A percentile compares a stretch with the other conserved stretches of the same genome.
phyloP scores from a whole-genome alignment of 139 green algal species.

The Auxenochlorella pyrenoidosa region DNA sequence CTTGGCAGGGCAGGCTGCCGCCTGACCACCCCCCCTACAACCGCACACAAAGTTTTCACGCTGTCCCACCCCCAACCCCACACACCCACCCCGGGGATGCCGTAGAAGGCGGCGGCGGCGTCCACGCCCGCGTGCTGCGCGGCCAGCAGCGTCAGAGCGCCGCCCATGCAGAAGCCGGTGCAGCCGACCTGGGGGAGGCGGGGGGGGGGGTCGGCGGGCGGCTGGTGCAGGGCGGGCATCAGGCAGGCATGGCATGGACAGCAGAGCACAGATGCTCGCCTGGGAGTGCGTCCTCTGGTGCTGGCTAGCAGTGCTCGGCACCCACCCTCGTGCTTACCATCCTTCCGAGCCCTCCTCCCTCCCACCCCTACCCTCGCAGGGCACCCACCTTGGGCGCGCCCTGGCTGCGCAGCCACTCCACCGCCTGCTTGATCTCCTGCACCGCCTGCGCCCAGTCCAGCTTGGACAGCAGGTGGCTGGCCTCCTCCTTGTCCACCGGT shows the following conservation, averaged over 20 bases:
- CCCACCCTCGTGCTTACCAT: too few species aligned
- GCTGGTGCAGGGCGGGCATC: background rate
- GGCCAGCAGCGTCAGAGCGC: slow-evolving; percentile 66
- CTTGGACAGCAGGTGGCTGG: slow-evolving; percentile 65
- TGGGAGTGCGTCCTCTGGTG: too few species aligned
- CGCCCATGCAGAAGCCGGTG: slow-evolving; percentile 83
- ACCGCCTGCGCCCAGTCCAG: slow-evolving; percentile 75
- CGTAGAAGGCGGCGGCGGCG: slow-evolving; percentile 70
- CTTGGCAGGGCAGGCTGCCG: too few species aligned
- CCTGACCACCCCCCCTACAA: too few species aligned
- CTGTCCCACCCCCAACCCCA: too few species aligned
- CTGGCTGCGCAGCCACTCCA: slow-evolving; percentile 55
- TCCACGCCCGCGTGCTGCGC: slow-evolving; percentile 65
- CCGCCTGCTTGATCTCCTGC: slow-evolving; percentile 67
- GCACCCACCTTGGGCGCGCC: slow-evolving; percentile 51
- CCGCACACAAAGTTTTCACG: too few species aligned
- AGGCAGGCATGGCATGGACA: background rate
- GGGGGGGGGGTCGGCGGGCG: background rate
- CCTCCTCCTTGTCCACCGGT: slow-evolving; percentile 35
- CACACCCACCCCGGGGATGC: slow-evolving; percentile 34
- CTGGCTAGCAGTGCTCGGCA: too few species aligned
- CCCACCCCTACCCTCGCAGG: too few species aligned
- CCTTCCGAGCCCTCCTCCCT: too few species aligned
- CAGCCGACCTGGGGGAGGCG: slow-evolving; percentile 56
- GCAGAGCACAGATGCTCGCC: background rate